A percentile compares a stretch with the other conserved stretches of the same genome.
These are phyloP conservation scores for Sporothrix protearum DNA, from an alignment of 2,329 filamentous ascomycete genomes.

Conservation along the genomic window DNA sequence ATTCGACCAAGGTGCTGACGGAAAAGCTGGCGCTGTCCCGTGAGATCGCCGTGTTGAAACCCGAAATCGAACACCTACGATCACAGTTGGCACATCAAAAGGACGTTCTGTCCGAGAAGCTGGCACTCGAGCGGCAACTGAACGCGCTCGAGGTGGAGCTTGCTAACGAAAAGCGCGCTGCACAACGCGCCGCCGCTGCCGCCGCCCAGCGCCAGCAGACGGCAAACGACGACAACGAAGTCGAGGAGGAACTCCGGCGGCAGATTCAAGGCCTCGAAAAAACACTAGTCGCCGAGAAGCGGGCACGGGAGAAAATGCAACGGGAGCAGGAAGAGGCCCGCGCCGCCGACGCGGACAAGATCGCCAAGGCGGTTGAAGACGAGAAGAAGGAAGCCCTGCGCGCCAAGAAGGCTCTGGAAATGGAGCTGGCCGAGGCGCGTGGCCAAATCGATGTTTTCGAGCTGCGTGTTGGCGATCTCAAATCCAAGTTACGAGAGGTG, in stretches of 20 bases:
- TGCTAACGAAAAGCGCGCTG: conserved; percentile 72
- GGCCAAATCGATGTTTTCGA: conserved; percentile 63
- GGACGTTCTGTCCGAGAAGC: conserved; percentile 70
- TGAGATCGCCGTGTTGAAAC: conserved; percentile 52
- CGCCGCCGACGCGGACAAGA: conserved; percentile 32
- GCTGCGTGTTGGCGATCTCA: conserved; percentile 65
- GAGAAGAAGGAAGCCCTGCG: conserved; percentile 49
- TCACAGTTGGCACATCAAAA: conserved; percentile 59
- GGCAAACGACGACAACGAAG: conserved; percentile 35
- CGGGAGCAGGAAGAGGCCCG: conserved; percentile 31
- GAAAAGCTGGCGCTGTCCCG: conserved; percentile 54
- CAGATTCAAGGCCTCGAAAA: conserved; percentile 42
- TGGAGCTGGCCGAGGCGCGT: conserved; percentile 58
- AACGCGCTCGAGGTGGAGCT: conserved; percentile 75
- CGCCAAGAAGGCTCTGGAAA: conserved; percentile 46
- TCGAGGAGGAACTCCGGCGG: conserved; percentile 33
- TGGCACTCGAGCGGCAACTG: conserved; percentile 73
- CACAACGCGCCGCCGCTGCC: conserved; percentile 50
- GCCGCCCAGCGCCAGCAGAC: conserved; percentile 30
- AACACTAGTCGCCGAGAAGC: conserved; percentile 41
- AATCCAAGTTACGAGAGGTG: conserved; percentile 63
- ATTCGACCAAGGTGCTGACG: conserved; percentile 65
- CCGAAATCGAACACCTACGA: conserved; percentile 55
- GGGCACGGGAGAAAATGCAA: conserved; percentile 38
- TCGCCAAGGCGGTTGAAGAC: conserved; percentile 36